phyloP scores from a whole-genome alignment of 2,329 filamentous ascomycete genomes.

The Metarhizium robertsii region DNA sequence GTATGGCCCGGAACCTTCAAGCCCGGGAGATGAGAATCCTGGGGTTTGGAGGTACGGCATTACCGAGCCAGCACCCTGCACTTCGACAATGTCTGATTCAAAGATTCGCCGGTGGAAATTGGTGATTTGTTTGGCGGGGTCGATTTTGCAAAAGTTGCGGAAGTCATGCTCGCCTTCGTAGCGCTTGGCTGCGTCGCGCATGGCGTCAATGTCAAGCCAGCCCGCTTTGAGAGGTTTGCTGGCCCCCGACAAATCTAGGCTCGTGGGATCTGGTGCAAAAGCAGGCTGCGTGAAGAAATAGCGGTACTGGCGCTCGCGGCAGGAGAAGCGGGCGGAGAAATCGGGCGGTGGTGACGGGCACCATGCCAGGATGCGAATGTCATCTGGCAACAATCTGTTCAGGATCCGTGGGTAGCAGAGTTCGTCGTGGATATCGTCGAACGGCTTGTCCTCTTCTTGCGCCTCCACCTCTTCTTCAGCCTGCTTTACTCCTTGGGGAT shows the following conservation, averaged over 20 bases:
- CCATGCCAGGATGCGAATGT: conserved; percentile 90
- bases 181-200: conserved; percentile 70
- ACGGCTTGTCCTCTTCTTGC: conserved; percentile 15
- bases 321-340: conserved; percentile 90
- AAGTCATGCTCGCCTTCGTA: conserved; percentile 88
- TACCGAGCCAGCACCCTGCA: conserved; percentile 43
- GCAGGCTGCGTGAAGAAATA: conserved; percentile 98
- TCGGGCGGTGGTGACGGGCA: conserved; percentile 68
- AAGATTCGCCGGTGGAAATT: conserved; percentile 76
- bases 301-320: conserved; percentile 80
- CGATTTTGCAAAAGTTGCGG: conserved; percentile 93
- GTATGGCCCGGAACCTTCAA: conserved; percentile 11
- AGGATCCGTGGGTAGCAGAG: conserved; percentile 74
- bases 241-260: conserved; percentile 8
- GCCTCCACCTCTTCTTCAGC: conserved; percentile 7
- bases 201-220: conserved; percentile 79
- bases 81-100: conserved; percentile 67
- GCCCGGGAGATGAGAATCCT: conserved; percentile 21
- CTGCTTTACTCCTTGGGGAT: conserved; percentile 2
- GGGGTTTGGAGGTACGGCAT: conserved; percentile 44
- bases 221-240: conserved; percentile 43
- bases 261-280: conserved; percentile 52
- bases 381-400: conserved; percentile 78
- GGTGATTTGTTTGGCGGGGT: conserved; percentile 78
- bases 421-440: conserved; percentile 70